These are phyloP conservation scores for Phytophthora hybrid DNA, from an alignment of 352 stramenopile genomes.

Conservation along the genomic window DNA sequence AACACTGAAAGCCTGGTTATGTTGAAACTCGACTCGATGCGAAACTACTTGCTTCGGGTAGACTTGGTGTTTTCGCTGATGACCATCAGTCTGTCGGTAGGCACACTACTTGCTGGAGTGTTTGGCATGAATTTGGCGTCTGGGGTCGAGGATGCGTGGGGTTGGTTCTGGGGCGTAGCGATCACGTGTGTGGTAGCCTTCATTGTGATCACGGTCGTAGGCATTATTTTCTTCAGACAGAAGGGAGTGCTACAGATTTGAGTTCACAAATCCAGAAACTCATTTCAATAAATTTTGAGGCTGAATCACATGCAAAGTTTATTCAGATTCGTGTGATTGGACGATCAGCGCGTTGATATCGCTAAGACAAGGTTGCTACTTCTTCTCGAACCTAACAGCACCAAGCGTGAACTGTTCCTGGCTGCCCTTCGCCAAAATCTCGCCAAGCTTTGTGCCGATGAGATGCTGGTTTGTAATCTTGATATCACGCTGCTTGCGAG, in stretches of 20 bases:
- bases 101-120: slow-evolving; percentile 69
- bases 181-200: slow-evolving; percentile 53
- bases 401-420: slow-evolving; percentile 86
- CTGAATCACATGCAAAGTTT: slow-evolving; percentile 9
- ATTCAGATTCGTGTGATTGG: not conserved
- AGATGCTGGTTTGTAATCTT: slow-evolving; percentile 92
- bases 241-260: slow-evolving; percentile 67
- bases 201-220: slow-evolving; percentile 48
- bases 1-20: slow-evolving; percentile 86
- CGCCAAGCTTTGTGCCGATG: slow-evolving; percentile 85
- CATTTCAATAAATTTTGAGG: slow-evolving; percentile 26
- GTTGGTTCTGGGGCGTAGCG: slow-evolving; percentile 74
- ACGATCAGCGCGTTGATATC: not conserved
- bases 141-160: slow-evolving; percentile 43
- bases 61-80: slow-evolving; percentile 81
- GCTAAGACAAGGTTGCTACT: slow-evolving; percentile 33
- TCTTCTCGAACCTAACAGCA: slow-evolving; percentile 84
- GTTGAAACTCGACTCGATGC: slow-evolving; percentile 80
- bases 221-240: slow-evolving; percentile 68
- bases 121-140: slow-evolving; percentile 84
- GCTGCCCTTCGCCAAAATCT: slow-evolving; percentile 81
- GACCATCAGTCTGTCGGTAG: slow-evolving; percentile 66
- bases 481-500: slow-evolving; percentile 87
- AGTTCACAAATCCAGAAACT: slow-evolving; percentile 2
- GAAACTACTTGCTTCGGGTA: slow-evolving; percentile 80